phyloP scores from a whole-genome alignment of 1,284 basidiomycete species.

The Laetiporus sulphureus region DNA sequence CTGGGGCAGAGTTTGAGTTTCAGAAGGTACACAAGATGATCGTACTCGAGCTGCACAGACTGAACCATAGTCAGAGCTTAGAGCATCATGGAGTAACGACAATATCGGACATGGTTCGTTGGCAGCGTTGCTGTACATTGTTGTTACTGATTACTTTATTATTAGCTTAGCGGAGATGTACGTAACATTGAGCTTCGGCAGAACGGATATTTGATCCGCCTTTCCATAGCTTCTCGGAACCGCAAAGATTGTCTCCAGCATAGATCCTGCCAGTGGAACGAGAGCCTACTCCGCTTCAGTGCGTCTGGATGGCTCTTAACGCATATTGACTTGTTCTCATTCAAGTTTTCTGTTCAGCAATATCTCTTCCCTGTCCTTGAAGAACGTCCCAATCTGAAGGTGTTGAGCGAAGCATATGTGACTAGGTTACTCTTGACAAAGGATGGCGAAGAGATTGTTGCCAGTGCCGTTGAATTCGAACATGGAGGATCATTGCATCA shows the following conservation, averaged over 20 bases:
- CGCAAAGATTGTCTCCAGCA: constrained; percentile 7
- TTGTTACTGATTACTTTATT: too few species aligned
- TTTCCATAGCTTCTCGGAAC: constrained; percentile 4
- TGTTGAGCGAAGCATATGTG: constrained; percentile 7
- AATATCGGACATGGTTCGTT: constrained; percentile 13
- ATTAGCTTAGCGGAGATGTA: constrained; percentile 17
- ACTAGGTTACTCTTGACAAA: constrained; percentile 3
- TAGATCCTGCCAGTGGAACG: constrained; percentile 3
- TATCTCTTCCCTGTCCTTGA: background rate
- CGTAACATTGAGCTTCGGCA: background rate
- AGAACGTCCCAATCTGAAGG: constrained; percentile 1
- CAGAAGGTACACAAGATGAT: constrained; percentile 5
- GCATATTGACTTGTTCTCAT: background rate
- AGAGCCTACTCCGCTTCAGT: constrained; percentile 6
- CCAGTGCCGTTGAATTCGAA: constrained; percentile 22
- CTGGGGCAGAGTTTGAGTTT: constrained; percentile 7
- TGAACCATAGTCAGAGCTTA: constrained; percentile 6
- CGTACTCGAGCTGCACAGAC: background rate
- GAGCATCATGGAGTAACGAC: constrained; percentile 8
- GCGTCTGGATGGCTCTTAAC: background rate
- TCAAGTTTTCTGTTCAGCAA: background rate
- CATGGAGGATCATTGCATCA: constrained; percentile 9
- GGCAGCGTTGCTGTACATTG: background rate
- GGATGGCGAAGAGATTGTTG: constrained; percentile 8
- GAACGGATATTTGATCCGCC: background rate